Conservation (phyloP, 768 basidiomycete species). For the Lepiota venenata region DNA sequence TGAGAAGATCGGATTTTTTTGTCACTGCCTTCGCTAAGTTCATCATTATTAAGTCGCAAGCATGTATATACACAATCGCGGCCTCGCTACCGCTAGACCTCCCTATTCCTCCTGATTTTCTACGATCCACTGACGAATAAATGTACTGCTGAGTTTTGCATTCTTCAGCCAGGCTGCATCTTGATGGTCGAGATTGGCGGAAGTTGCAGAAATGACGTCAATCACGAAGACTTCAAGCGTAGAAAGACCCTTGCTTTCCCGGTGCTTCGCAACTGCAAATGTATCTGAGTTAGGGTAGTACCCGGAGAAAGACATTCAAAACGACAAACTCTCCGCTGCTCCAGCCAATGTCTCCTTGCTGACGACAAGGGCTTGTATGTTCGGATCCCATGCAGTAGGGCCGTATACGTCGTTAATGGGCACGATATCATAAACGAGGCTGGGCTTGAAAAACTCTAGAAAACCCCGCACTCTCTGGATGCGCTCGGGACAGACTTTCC, state of each 20-base stretch:
- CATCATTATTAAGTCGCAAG: too few relatives aligned
- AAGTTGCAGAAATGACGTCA: slow-evolving; percentile 80
- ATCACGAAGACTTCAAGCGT: slow-evolving; percentile 71
- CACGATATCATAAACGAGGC: slow-evolving; percentile 62
- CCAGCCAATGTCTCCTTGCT: slow-evolving; percentile 86
- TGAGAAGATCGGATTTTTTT: too few relatives aligned
- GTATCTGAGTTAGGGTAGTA: background rate
- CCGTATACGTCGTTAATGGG: slow-evolving; percentile 86
- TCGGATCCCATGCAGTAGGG: slow-evolving; percentile 82
- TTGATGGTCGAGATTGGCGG: slow-evolving; percentile 53
- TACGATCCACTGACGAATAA: slow-evolving; percentile 86
- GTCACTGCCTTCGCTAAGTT: too few relatives aligned
- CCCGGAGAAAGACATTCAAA: slow-evolving; percentile 1
- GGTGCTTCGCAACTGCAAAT: slow-evolving; percentile 56
- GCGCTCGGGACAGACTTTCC: slow-evolving; percentile 57
- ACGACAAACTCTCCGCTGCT: slow-evolving; percentile 62
- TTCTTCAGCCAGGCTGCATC: slow-evolving; percentile 69
- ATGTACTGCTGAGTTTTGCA: slow-evolving; percentile 94
- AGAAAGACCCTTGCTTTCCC: slow-evolving; percentile 53
- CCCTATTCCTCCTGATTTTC: slow-evolving; percentile 18
- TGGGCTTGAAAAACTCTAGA: slow-evolving; percentile 65
- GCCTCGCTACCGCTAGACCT: background rate
- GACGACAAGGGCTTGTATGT: slow-evolving; percentile 91
- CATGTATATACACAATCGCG: too few relatives aligned
- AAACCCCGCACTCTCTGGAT: slow-evolving; percentile 61